phyloP scores from a whole-genome alignment of 2,329 filamentous ascomycete genomes.

The Pseudofabraea citricarpa region DNA sequence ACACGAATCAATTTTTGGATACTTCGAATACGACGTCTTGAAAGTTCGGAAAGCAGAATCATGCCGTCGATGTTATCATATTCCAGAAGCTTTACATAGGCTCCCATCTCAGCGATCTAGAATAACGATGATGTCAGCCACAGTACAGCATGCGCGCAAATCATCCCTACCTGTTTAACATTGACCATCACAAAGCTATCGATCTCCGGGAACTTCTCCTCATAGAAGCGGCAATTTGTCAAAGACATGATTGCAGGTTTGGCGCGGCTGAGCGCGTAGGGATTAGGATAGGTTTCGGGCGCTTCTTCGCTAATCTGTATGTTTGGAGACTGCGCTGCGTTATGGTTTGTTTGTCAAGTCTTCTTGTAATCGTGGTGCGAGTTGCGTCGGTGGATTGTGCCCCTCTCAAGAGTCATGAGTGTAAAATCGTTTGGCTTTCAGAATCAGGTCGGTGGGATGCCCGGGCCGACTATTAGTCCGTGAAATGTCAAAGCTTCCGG shows the following conservation, averaged over 20 bases:
- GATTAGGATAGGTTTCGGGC: constrained; percentile 6
- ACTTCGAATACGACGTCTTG: constrained; percentile 93
- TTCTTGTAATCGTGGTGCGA: neutral
- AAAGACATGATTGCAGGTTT: constrained; percentile 74
- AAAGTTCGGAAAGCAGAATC: constrained; percentile 97
- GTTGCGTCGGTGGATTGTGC: too few species aligned
- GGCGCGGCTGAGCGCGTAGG: constrained; percentile 16
- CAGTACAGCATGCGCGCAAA: neutral
- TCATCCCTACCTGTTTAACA: constrained; percentile 79
- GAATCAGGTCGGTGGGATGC: too few species aligned
- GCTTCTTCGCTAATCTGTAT: constrained; percentile 15
- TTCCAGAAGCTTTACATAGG: constrained; percentile 98
- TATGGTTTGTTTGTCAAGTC: neutral
- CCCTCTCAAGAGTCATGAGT: too few species aligned
- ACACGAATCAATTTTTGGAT: constrained; percentile 99
- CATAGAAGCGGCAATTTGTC: constrained; percentile 95
- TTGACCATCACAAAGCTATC: constrained; percentile 99
- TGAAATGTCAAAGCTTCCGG: too few species aligned
- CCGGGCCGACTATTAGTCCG: too few species aligned
- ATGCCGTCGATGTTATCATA: constrained; percentile 99
- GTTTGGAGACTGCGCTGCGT: too few species aligned
- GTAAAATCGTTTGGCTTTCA: too few species aligned
- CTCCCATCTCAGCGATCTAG: constrained; percentile 98
- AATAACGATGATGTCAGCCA: neutral
- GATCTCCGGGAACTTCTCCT: constrained; percentile 97